Evolutionary conservation across 192 early-diverging fungal species (phyloP).

Genomic region (Phycomyces nitens): DNA sequence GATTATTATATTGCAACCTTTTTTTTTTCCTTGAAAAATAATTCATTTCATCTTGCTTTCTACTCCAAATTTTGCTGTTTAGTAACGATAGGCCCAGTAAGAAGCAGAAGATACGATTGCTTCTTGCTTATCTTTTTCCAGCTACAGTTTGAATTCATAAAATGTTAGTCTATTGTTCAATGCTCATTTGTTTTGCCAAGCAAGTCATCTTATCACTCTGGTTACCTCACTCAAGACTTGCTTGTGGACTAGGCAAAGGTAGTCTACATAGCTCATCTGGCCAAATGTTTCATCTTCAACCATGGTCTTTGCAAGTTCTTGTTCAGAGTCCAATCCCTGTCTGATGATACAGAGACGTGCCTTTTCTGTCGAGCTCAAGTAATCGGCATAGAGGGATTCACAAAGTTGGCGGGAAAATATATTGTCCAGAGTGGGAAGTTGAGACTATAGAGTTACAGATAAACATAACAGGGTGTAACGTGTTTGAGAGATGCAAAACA

Average conservation of each 20-base stretch:
- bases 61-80: not conserved
- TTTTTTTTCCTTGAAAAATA: no score
- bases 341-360: slow-evolving; percentile 70
- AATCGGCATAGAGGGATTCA: slow-evolving; percentile 54
- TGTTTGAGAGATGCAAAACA: not conserved
- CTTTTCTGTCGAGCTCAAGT: slow-evolving; percentile 59
- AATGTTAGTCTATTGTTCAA: not conserved
- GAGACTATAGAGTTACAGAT: slow-evolving; percentile 34
- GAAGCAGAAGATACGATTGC: slow-evolving; percentile 13
- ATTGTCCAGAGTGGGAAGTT: slow-evolving; percentile 66
- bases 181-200: slow-evolving; percentile 1
- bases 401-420: slow-evolving; percentile 54
- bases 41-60: slow-evolving; percentile 1
- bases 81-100: slow-evolving; percentile 25
- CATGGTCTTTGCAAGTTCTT: slow-evolving; percentile 72
- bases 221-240: slow-evolving; percentile 76
- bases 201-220: not conserved
- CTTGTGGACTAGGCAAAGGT: slow-evolving; percentile 81
- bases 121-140: slow-evolving; percentile 18
- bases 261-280: slow-evolving; percentile 91
- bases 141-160: not conserved
- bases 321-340: slow-evolving; percentile 83
- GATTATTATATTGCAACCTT: no score
- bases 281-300: slow-evolving; percentile 89
- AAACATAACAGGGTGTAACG: no score